phyloP scores from a whole-genome alignment of 2,329 filamentous ascomycete genomes.

The Ophiostoma perfectum region DNA sequence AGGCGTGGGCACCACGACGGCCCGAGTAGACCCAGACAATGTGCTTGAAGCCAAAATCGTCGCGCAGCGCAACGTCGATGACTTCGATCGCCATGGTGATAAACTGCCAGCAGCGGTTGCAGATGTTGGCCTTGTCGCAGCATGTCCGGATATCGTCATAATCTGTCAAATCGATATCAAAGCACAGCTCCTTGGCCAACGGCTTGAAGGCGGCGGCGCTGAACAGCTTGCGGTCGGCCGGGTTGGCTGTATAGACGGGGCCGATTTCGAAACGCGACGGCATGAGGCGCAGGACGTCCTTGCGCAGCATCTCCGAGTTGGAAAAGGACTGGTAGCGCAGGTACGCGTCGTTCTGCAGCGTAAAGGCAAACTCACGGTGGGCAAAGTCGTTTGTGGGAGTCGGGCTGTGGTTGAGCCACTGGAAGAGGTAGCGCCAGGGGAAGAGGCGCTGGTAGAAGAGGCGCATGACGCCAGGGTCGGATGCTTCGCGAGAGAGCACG shows the following conservation, averaged over 20 bases:
- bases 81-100: constrained; percentile 98
- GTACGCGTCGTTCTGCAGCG: constrained; percentile 86
- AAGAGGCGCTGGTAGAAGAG: constrained; percentile 95
- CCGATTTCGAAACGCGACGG: constrained; percentile 97
- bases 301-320: constrained; percentile 66
- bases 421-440: constrained; percentile 89
- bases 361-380: constrained; percentile 94
- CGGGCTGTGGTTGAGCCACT: constrained; percentile 94
- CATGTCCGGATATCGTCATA: constrained; percentile 97
- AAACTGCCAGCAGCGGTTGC: constrained; percentile 90
- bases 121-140: constrained; percentile 90
- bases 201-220: constrained; percentile 80
- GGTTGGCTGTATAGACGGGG: constrained; percentile 92
- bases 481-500: constrained; percentile 42
- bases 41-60: constrained; percentile 95
- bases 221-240: constrained; percentile 83
- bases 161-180: constrained; percentile 99
- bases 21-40: constrained; percentile 99
- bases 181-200: constrained; percentile 87
- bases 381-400: constrained; percentile 81
- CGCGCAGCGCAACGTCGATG: constrained; percentile 75
- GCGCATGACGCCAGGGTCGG: constrained; percentile 76
- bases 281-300: constrained; percentile 81
- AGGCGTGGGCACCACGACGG: constrained; percentile 91
- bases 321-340: constrained; percentile 76